Evolutionary conservation across 768 basidiomycete genomes (phyloP), one percentile per base, ranked within the genome.

Genomic region (Trametes cingulata): DNA sequence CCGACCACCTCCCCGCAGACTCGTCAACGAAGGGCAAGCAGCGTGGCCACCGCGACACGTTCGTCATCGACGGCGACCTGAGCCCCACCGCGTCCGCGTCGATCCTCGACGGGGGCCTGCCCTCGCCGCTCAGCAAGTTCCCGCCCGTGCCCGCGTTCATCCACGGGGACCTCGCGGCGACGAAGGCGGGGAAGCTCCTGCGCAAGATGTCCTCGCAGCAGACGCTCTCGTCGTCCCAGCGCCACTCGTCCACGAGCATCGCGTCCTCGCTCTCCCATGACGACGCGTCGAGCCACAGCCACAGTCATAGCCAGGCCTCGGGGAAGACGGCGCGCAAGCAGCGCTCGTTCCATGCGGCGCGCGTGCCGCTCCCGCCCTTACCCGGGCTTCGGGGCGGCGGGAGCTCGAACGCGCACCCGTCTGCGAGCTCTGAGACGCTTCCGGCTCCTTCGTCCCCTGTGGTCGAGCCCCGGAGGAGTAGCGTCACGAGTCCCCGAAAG

Each of bases 271-370:
- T 70, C 13, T 72, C 76, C 5, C 50, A 53, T 20, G 61, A 63
- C 41, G 61, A 63, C 47, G 10, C 39, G 24, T 48, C 37, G 25
- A 52, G 24, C 35, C 52, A 65, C 52, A 22, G 45, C 13, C 36
- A 55, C 20, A 14, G 33, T 35, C 56, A 42, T 29, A 19, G 39
- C 39, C 39, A 14, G 4, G 22, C 58, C 9, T 37, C 48, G 6
- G 51, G 52, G 25, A 68, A 67, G 60, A 41, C 40, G 6, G 68
- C 69, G 74, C 60, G 85, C 64, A 76, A 86, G 69, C 85, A 85
- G 68, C 82, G 82, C 37, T 85, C 83, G n/a, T 87, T 86, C 64
- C 81, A 86, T 69, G 80, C 82, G 65, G 74, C 82, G 42, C 83
- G 80, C 43, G 70, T 82, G 14, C 80, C 83, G 37, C 69, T 85